Evolutionary conservation across 2,329 filamentous ascomycete genomes (phyloP).

Genomic region (Aspergillus aculeatinus): DNA sequence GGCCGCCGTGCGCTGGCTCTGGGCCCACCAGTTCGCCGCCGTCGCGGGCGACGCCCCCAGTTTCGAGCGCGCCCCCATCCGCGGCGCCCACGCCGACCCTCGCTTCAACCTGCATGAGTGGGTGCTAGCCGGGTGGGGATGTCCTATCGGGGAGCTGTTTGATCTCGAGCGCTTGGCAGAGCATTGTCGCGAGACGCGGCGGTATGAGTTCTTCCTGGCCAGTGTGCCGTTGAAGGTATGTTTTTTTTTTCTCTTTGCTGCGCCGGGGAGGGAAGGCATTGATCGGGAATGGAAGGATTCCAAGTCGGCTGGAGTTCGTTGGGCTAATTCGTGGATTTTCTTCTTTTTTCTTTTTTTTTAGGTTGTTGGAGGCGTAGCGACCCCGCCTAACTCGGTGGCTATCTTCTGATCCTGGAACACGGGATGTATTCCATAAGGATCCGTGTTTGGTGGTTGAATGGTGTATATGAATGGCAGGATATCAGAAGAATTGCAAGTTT

Average conservation of each 20-base stretch:
- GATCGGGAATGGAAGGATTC: too few relatives aligned
- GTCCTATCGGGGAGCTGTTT: slow-evolving; percentile 49
- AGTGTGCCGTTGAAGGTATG: slow-evolving; percentile 48
- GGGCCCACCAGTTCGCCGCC: slow-evolving; percentile 57
- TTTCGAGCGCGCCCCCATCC: slow-evolving; percentile 47
- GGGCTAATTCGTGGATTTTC: background rate
- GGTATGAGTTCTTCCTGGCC: slow-evolving; percentile 52
- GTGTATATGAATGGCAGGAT: too few relatives aligned
- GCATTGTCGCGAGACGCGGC: slow-evolving; percentile 36
- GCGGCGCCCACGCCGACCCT: slow-evolving; percentile 34
- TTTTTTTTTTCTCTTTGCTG: too few relatives aligned
- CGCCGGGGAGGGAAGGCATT: too few relatives aligned
- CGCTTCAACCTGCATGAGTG: slow-evolving; percentile 30
- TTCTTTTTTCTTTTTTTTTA: slow-evolving; percentile 4
- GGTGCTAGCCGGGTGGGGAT: slow-evolving; percentile 50
- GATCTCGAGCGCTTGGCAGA: slow-evolving; percentile 44
- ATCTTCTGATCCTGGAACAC: slow-evolving; percentile 34
- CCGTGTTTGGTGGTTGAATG: too few relatives aligned
- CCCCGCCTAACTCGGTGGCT: slow-evolving; percentile 48
- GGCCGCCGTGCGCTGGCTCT: slow-evolving; percentile 56
- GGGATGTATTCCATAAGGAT: background rate
- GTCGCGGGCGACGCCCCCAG: slow-evolving; percentile 57
- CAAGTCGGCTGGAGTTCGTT: too few relatives aligned
- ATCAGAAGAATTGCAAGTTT: too few relatives aligned
- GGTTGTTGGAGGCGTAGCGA: slow-evolving; percentile 48